Conservation (phyloP, 371 early-diverging fungal genomes). For the Haplosporangium sp. region DNA sequence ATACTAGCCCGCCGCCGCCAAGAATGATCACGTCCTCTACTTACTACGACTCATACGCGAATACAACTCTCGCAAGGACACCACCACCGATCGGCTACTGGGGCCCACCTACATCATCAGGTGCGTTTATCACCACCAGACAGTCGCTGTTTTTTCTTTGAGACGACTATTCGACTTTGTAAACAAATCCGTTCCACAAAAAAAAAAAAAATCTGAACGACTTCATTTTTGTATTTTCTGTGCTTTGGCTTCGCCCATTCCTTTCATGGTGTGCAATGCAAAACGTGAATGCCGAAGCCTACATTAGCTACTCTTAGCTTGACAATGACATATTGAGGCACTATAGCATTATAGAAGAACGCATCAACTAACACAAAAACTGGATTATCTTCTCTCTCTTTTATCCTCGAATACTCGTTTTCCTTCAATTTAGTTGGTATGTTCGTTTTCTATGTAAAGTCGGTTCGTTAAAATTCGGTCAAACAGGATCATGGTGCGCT, state of each 20-base stretch:
- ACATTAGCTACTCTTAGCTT: too few species aligned
- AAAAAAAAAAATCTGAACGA: neutral
- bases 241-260: neutral
- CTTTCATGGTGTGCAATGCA: neutral
- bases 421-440: too few species aligned
- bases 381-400: too few species aligned
- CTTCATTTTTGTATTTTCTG: too few species aligned
- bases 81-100: conserved; percentile 23
- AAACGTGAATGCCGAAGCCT: neutral
- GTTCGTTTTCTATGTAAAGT: too few species aligned
- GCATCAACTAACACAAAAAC: too few species aligned
- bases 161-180: neutral
- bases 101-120: conserved; percentile 45
- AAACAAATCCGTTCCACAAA: conserved; percentile 1
- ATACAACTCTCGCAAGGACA: conserved; percentile 8
- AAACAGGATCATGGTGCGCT: too few species aligned
- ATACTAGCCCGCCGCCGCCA: neutral
- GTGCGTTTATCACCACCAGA: neutral
- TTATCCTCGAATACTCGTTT: too few species aligned
- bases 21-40: conserved; percentile 17
- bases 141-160: neutral
- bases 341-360: too few species aligned
- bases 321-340: too few species aligned
- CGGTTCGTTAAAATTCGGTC: too few species aligned
- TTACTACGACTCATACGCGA: conserved; percentile 10